Base-by-base conservation (phyloP, 2,329 filamentous ascomycete genomes). In the Monosporascus sp. region DNA sequence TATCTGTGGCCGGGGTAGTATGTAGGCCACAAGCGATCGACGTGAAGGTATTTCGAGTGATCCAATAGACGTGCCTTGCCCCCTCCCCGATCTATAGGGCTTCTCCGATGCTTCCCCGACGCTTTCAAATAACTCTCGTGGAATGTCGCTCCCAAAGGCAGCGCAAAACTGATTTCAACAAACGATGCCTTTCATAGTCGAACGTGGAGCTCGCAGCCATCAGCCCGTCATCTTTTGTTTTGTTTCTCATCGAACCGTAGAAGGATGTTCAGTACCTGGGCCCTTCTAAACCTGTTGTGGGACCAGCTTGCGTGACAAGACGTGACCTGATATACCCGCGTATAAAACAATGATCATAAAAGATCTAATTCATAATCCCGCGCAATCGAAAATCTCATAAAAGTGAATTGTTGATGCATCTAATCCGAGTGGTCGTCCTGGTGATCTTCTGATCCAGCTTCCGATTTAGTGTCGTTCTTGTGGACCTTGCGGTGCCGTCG, bases 401-500 rank as follows among this genome's bases (percentile, higher is more conserved):
- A 55, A 52, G 38, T 3, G 19, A 48, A 37, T 52, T 34, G 46
- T 27, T 51, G 49, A 37, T 20, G 14, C 26, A 52, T 61, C 68
- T 72, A 83, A 55, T 84, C 82, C 1, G 83, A 85, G 52, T 85
- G 76, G 61, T 82, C 79, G 52, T 84, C 82, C 62, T 85, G 77
- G 57, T 83, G 80, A 56, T 84, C 82, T 62, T 86, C 83, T 6
- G 83, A 86, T 27, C 82, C 83, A 26, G 82, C 78, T 59, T 86
- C 83, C 3, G 83, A 86, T 47, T 76, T 79, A 9, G 79, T 73
- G 49, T 90, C 87, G 64, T 87, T 86, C 73, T 91, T 94, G 79
- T 99, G 94, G 48, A 97, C 93, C 76, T 97, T 97, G 69, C 91
- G 88, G 75, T 99, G 94, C 65, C 94, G 83, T 60, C 94, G 86